Evolutionary conservation across 2,329 filamentous ascomycete genomes (phyloP).

Genomic region (Aspergillus intermedius): DNA sequence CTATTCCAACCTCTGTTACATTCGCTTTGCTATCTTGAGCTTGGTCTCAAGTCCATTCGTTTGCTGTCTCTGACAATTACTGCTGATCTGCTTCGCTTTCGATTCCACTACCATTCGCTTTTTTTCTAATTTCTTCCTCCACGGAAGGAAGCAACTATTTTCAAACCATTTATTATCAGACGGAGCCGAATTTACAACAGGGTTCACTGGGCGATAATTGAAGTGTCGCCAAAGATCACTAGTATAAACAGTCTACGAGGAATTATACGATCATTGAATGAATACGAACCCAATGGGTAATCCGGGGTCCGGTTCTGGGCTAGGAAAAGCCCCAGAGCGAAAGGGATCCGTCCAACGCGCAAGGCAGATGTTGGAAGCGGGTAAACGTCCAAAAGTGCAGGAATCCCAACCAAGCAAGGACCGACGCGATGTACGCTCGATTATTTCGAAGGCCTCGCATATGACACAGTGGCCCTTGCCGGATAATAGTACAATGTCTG

Average conservation of each 20-base stretch:
- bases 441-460: slow-evolving; percentile 22
- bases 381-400: slow-evolving; percentile 18
- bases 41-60: slow-evolving; percentile 14
- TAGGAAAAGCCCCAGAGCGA: slow-evolving; percentile 8
- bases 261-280: slow-evolving; percentile 12
- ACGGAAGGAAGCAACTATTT: slow-evolving; percentile 6
- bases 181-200: no score
- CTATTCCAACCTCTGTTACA: slow-evolving; percentile 17
- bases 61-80: slow-evolving; percentile 3
- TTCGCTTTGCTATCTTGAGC: slow-evolving; percentile 9
- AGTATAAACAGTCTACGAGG: background rate
- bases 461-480: slow-evolving; percentile 43
- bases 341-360: slow-evolving; percentile 32
- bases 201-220: background rate
- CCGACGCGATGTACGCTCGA: slow-evolving; percentile 9
- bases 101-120: slow-evolving; percentile 5
- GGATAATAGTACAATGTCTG: slow-evolving; percentile 22
- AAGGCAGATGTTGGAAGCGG: slow-evolving; percentile 28
- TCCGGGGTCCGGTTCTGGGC: slow-evolving; percentile 7
- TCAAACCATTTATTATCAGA: background rate
- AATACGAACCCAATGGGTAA: slow-evolving; percentile 9
- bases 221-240: background rate
- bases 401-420: slow-evolving; percentile 8
- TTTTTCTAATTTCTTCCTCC: slow-evolving; percentile 1
- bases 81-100: background rate